Conservation (phyloP, 1,139 yeast genomes). For the Petasospora rhodanensis region DNA sequence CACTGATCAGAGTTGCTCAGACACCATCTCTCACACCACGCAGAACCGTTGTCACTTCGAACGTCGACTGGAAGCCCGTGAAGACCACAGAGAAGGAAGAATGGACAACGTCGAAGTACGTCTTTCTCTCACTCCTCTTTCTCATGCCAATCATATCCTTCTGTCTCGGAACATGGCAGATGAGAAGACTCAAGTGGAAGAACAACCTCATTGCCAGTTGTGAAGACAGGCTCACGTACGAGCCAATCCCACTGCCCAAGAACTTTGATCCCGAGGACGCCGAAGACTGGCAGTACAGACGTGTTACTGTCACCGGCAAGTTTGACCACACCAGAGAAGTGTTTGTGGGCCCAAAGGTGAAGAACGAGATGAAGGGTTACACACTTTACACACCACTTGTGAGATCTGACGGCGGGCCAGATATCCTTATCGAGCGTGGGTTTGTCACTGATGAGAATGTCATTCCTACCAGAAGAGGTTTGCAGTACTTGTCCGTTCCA, state of each 20-base stretch:
- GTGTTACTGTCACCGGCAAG: constrained; percentile 67
- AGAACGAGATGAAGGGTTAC: constrained; percentile 76
- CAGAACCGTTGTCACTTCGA: constrained; percentile 44
- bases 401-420: constrained; percentile 69
- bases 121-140: constrained; percentile 56
- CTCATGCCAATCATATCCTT: constrained; percentile 89
- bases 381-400: constrained; percentile 77
- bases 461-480: constrained; percentile 57
- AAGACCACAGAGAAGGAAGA: constrained; percentile 37
- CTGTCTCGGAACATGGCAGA: constrained; percentile 92
- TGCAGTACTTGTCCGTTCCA: constrained; percentile 66
- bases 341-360: constrained; percentile 85
- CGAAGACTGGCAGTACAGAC: constrained; percentile 75
- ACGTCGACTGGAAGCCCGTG: constrained; percentile 82
- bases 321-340: constrained; percentile 85
- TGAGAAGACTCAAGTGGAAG: constrained; percentile 82
- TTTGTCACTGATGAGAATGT: constrained; percentile 80
- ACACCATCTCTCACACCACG: too few relatives aligned
- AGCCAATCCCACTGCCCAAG: constrained; percentile 69
- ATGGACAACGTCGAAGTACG: constrained; percentile 37
- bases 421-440: constrained; percentile 80
- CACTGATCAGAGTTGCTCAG: too few relatives aligned
- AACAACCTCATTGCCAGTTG: constrained; percentile 75
- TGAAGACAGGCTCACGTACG: constrained; percentile 73
- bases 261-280: constrained; percentile 45